phyloP scores from a whole-genome alignment of 495 filamentous ascomycete species.

The Penicillium longicatenatum region DNA sequence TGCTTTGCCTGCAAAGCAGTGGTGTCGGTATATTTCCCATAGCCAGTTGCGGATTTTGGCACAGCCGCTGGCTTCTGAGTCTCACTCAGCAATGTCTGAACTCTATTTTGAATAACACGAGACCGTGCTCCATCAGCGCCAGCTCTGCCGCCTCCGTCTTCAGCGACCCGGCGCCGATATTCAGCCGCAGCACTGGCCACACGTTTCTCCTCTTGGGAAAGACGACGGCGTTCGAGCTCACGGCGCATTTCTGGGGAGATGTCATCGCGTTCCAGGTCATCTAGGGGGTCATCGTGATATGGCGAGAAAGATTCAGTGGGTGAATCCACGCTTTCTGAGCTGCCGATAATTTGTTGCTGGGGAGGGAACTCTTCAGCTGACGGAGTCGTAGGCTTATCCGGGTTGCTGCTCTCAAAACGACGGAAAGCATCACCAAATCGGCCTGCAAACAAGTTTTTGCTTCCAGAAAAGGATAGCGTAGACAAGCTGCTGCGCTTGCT shows the following conservation, averaged over 20 bases:
- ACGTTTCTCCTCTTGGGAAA: conserved; percentile 88
- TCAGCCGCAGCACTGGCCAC: conserved; percentile 92
- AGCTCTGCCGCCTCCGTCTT: conserved; percentile 55
- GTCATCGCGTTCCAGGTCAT: conserved; percentile 66
- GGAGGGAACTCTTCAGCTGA: conserved; percentile 36
- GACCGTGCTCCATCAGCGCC: conserved; percentile 54
- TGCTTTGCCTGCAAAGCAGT: conserved; percentile 47
- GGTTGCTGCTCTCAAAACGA: conserved; percentile 73
- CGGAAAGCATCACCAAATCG: conserved; percentile 97
- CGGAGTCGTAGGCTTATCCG: conserved; percentile 57
- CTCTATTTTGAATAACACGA: conserved; percentile 83
- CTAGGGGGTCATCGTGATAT: conserved; percentile 57
- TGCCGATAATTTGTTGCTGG: background rate
- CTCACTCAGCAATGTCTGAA: conserved; percentile 84
- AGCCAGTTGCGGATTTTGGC: conserved; percentile 80
- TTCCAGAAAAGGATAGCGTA: conserved; percentile 70
- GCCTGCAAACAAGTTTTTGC: conserved; percentile 83
- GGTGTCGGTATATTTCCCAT: conserved; percentile 77
- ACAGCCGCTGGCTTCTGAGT: conserved; percentile 56
- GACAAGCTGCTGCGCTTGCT: conserved; percentile 80
- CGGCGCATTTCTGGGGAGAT: conserved; percentile 87
- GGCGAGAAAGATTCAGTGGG: conserved; percentile 19
- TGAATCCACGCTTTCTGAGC: background rate
- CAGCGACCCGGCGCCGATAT: conserved; percentile 76
- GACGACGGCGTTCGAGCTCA: conserved; percentile 80